Evolutionary conservation across 73 alveolate species (phyloP), one percentile per base, ranked within the genome.

Genomic region (Paramecium pentaurelia): DNA sequence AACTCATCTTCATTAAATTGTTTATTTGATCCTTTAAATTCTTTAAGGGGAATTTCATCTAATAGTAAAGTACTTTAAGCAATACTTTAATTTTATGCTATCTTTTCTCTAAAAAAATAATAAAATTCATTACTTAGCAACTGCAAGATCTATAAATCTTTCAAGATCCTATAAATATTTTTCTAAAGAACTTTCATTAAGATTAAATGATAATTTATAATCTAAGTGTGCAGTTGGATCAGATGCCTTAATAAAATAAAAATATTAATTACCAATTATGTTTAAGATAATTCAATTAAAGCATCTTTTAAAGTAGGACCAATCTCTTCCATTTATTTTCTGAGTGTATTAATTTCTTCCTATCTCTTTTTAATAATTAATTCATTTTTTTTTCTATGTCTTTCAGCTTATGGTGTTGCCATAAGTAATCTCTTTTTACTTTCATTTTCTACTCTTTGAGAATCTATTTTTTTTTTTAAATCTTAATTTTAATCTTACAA

Each of bases 391-490:
- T 92, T 93, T 75, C 80, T 93, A 8, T 92, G 88, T 28, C 93
- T 93, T 22, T 93, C 96, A 34, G 93, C 93, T 8, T 40, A 47
- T 1, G 94, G 94, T 6, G 94, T 89, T 3, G 92, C 94, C 90
- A 45, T 45, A 5, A 71, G 12, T 12, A 60, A 60, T 71, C 92
- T 89, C 36, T 71, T 89, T 44, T 83, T 77, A 3, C 95, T 68
- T 9, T 49, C 90, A 68, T 92, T 94, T 28, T 93, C 93, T 12
- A 42, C 75, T 38, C 92, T 59, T 54, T 93, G 93, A 27, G 70
- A 58, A 18, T 96, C 98, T 30, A 96, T 96, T 77, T 97, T 98
- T 14, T 92, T 87, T 90, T 95, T 95, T 27, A 97, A 86, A 45
- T 93, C 96, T 18, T 86, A 60, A 34, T 96, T 97, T 54, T 96